Evolutionary conservation across 192 early-diverging fungal species (phyloP), one percentile per base, ranked within the genome.

Genomic region (Backusella macrospora): DNA sequence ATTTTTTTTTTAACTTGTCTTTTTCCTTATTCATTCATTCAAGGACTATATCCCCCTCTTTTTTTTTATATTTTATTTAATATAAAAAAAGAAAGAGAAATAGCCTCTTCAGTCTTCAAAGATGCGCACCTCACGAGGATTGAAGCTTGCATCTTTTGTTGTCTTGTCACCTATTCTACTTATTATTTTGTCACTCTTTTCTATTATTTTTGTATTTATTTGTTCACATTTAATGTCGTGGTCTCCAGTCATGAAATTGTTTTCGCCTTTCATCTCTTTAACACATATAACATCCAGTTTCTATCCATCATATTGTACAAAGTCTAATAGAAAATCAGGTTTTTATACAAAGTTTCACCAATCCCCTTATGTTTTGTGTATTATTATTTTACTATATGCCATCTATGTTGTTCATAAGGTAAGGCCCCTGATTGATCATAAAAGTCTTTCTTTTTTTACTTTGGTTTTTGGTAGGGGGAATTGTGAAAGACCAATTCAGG

Each of bases 91-190:
- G 10, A 59, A 59, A 26, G 52, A 59, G 52, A 59, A 59, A 59
- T 21, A 59, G 10, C 9, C 52, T 59, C 52, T 70, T 26, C 46
- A 45, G 12, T 70, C 68, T 37, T 49, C 46, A 38, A 45, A 38
- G 46, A 71, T 71, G 69, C 69, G 49, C 34, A 49, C 69, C 37
- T 55, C 69, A 16, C 69, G 69, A 48, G 69, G 49, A 38, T 39
- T 71, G 21, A 45, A 71, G 47, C 21, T 71, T 39, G 38, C 69
- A 16, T 71, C 69, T 37, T 37, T 71, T 40, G 38, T 71, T 21
- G 69, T 71, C 13, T 39, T 71, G 14, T 39, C 46, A 21, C 69
- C 48, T 55, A 47, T 71, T 49, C 14, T 69, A 29, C 69, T 71
- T 18, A 26, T 71, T 39, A 26, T 71, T 37, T 15, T 71, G 16